Evolutionary conservation across 352 stramenopile genomes (phyloP), one percentile per base, ranked within the genome.

Genomic region (Globisporangium solare): DNA sequence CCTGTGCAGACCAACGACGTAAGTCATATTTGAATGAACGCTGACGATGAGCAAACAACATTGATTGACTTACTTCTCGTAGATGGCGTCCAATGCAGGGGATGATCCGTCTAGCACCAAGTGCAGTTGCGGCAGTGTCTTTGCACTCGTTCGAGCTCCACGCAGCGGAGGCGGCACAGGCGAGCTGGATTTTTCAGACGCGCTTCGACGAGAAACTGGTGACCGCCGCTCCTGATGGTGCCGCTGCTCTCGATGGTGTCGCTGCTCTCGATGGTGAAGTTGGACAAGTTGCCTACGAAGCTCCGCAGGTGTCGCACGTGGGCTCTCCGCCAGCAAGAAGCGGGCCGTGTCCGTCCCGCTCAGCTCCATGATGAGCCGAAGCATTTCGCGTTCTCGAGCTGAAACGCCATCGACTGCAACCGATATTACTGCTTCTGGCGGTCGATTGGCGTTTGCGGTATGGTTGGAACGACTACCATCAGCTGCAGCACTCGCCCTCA

Each of bases 281-380:
- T 51, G 24, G 10, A 51, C 27, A 12, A 58, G 41, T 18, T 42
- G 39, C 1, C 43, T 20, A 14, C 58, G 61, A 6, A 72, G 39
- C 31, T 69, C 37, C 15, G 46, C 53, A 3, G 64, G 43, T 2
- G 64, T 31, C 14, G 51, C 31, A 20, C 35, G 31, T 14, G 54
- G 21, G 6, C 41, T 45, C 17, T 60, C 37, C 21, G 54, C 40
- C 13, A 64, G 24, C 4, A 69, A 35, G 2, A 24, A 11, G 4
- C 54, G 59, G 39, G 71, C 41, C 3, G 56, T 32, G 3, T 71
- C 63, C 12, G 60, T 65, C 22, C 66, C 63, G 15, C 66, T 53
- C 20, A 74, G 46, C 17, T 61, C 57, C 17, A 74, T 39, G 32
- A 74, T 31, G n/a, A 74, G 37, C 7, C 60, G 58, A 15, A 74